Percentiles rank a stretch among this genome's conserved stretches.
Evolutionary conservation across 2,329 filamentous ascomycete genomes (phyloP).

Genomic region (Fusarium sambucinum): DNA sequence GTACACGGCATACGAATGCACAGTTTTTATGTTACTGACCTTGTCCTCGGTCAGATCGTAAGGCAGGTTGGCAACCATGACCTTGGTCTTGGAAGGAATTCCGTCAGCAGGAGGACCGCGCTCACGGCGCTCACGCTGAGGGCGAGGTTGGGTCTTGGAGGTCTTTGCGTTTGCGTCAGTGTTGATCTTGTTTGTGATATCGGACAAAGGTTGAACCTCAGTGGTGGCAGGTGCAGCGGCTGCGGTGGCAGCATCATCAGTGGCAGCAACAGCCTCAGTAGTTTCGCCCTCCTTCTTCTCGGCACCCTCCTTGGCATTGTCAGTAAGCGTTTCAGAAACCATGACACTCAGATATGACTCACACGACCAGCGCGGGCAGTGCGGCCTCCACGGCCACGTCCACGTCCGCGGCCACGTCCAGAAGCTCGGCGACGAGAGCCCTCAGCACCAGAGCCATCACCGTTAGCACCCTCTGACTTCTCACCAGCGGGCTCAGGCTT

Average conservation of each 20-base stretch:
- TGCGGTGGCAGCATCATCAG: slow-evolving; percentile 60
- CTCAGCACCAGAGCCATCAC: slow-evolving; percentile 78
- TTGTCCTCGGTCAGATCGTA: slow-evolving; percentile 98
- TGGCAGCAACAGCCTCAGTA: slow-evolving; percentile 55
- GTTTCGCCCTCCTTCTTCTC: slow-evolving; percentile 62
- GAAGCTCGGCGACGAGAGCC: slow-evolving; percentile 72
- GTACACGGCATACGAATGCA: slow-evolving; percentile 2
- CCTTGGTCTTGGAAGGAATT: slow-evolving; percentile 98
- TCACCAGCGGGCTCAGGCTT: slow-evolving; percentile 91
- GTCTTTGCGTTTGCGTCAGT: slow-evolving; percentile 72
- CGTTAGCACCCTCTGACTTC: slow-evolving; percentile 79
- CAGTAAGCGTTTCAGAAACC: slow-evolving; percentile 7
- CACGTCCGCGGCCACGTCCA: slow-evolving; percentile 75
- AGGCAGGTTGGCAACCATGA: slow-evolving; percentile 99
- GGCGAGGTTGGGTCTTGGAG: slow-evolving; percentile 66
- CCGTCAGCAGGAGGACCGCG: slow-evolving; percentile 97
- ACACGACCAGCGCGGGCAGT: slow-evolving; percentile 68
- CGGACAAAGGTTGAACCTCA: slow-evolving; percentile 70
- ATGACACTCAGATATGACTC: slow-evolving; percentile 35
- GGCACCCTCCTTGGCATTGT: slow-evolving; percentile 48
- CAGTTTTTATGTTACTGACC: slow-evolving; percentile 65
- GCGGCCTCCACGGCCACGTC: slow-evolving; percentile 76
- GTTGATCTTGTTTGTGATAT: slow-evolving; percentile 69
- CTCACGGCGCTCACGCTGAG: slow-evolving; percentile 75
- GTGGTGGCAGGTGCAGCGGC: slow-evolving; percentile 60